phyloP scores from a whole-genome alignment of 371 early-diverging fungal species.

The Mucor lusitanicus region DNA sequence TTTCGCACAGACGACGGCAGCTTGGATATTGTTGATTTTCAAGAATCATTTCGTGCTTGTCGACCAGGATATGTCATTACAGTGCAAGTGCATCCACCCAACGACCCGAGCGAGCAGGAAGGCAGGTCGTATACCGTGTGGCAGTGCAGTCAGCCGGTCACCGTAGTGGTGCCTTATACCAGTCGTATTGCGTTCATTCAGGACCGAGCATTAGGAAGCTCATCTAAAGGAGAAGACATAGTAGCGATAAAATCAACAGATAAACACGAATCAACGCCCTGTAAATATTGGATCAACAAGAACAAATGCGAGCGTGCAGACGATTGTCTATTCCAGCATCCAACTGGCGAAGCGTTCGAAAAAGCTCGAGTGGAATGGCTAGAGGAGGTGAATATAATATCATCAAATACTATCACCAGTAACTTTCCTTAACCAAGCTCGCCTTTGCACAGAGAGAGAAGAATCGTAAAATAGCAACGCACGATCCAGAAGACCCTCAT shows the following conservation, averaged over 20 bases:
- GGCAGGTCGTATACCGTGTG: constrained; percentile 39
- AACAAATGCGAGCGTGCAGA: constrained; percentile 45
- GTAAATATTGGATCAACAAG: constrained; percentile 63
- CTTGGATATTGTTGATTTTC: constrained; percentile 18
- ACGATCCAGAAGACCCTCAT: constrained; percentile 56
- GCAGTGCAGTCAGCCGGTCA: constrained; percentile 44
- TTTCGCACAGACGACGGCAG: constrained; percentile 53
- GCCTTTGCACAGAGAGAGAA: constrained; percentile 24
- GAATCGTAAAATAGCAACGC: constrained; percentile 31
- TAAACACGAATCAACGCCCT: constrained; percentile 30
- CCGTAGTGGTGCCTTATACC: constrained; percentile 29
- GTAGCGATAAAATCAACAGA: neutral
- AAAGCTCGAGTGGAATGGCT: constrained; percentile 42
- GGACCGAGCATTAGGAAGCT: constrained; percentile 44
- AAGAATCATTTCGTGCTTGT: constrained; percentile 32
- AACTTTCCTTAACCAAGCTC: neutral
- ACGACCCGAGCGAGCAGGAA: constrained; percentile 35
- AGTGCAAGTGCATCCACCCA: constrained; percentile 32
- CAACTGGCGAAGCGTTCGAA: constrained; percentile 32
- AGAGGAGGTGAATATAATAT: constrained; percentile 33
- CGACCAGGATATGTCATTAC: constrained; percentile 39
- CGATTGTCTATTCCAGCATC: constrained; percentile 50
- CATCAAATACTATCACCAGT: neutral
- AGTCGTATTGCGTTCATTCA: constrained; percentile 32
- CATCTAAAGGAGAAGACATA: neutral